These are phyloP conservation scores for Floccularia luteovirens DNA, from an alignment of 768 basidiomycete species.

Conservation along the genomic window DNA sequence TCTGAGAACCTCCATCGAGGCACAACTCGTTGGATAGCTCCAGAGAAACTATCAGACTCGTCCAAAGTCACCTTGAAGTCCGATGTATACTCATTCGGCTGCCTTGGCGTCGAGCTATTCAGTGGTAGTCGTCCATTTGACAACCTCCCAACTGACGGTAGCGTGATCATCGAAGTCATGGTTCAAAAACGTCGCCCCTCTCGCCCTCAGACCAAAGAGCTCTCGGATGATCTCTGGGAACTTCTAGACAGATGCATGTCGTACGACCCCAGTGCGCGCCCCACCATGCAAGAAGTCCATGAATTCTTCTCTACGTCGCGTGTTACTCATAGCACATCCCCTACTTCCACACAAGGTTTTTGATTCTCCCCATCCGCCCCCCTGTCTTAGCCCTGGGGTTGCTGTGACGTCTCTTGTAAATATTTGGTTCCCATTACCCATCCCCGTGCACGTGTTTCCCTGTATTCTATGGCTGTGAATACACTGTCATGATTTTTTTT, in stretches of 20 bases:
- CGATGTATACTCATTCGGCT: conserved; percentile 10
- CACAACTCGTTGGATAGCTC: conserved; percentile 7
- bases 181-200: conserved; percentile 6
- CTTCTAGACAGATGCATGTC: conserved; percentile 8
- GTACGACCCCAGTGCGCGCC: conserved; percentile 6
- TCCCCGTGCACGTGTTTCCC: too few species aligned
- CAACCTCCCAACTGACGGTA: conserved; percentile 9
- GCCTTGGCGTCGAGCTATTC: conserved; percentile 4
- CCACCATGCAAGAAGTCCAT: conserved; percentile 9
- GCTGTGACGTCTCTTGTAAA: too few species aligned
- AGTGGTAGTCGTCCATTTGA: conserved; percentile 8
- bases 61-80: conserved; percentile 8
- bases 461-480: too few species aligned
- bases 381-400: too few species aligned
- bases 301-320: too few species aligned
- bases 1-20: neutral
- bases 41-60: conserved; percentile 6
- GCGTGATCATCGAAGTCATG: conserved; percentile 10
- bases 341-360: too few species aligned
- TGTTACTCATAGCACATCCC: too few species aligned
- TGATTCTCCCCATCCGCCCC: too few species aligned
- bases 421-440: too few species aligned
- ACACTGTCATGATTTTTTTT: too few species aligned
- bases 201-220: conserved; percentile 7
- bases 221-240: conserved; percentile 10